Evolutionary conservation across 768 basidiomycete genomes (phyloP).

Genomic region (Inosperma sp.): DNA sequence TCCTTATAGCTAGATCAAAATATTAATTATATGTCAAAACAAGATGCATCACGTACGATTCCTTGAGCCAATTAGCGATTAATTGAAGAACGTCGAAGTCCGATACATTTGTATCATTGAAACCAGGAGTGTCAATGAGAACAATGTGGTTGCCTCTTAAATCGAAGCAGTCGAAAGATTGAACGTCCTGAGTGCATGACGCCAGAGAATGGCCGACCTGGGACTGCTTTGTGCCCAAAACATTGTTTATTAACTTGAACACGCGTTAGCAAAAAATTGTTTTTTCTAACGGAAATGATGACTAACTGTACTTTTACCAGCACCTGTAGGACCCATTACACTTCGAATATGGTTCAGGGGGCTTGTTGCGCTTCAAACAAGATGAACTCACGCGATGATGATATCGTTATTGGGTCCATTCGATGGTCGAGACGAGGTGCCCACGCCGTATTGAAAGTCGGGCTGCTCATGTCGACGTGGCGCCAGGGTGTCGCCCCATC

Average conservation of each 20-base stretch:
- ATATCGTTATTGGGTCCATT: too few species aligned
- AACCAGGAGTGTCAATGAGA: constrained; percentile 17
- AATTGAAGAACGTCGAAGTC: constrained; percentile 13
- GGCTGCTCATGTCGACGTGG: too few species aligned
- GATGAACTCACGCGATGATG: too few species aligned
- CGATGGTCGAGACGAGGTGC: too few species aligned
- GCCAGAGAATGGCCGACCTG: not conserved
- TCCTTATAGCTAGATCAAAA: constrained; percentile 7
- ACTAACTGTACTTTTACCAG: too few species aligned
- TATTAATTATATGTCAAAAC: not conserved
- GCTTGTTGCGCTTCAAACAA: too few species aligned
- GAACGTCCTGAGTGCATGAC: constrained; percentile 11
- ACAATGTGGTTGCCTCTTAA: constrained; percentile 4
- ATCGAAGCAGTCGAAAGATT: constrained; percentile 1
- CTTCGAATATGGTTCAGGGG: too few species aligned
- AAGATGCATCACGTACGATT: constrained; percentile 7
- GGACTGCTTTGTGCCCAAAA: not conserved
- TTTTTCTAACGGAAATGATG: too few species aligned
- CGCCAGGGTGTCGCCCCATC: too few species aligned
- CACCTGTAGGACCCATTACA: too few species aligned
- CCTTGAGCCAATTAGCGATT: constrained; percentile 14
- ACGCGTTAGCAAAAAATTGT: not conserved
- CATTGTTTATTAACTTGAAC: constrained; percentile 1
- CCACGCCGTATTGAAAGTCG: too few species aligned
- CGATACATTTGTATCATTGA: constrained; percentile 11